Evolutionary conservation across 306 rosid genomes (phyloP).

Genomic region (Benincasa hispida): DNA sequence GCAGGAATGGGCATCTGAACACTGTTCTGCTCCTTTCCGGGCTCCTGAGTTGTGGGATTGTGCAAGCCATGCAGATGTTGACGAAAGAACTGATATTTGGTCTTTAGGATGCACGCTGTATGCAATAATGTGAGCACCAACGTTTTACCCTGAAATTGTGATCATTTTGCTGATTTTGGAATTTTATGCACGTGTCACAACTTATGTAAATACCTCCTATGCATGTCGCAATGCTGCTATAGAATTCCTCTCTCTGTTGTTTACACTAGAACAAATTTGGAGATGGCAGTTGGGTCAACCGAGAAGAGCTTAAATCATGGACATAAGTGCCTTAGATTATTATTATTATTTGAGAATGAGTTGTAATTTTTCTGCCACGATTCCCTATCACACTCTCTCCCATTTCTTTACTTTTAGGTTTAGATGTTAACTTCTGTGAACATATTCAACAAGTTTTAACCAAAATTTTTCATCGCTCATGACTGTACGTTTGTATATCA

Average conservation of each 20-base stretch:
- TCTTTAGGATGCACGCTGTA: slow-evolving; percentile 96
- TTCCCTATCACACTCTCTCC: neutral
- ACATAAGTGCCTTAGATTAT: neutral
- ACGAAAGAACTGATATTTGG: slow-evolving; percentile 96
- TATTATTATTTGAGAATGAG: neutral
- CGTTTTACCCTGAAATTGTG: neutral
- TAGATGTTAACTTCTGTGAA: neutral
- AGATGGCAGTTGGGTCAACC: neutral
- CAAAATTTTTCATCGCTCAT: neutral
- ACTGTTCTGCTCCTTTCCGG: slow-evolving; percentile 90
- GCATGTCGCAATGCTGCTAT: neutral
- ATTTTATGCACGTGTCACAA: neutral
- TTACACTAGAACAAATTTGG: neutral
- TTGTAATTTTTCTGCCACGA: neutral
- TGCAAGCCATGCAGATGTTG: slow-evolving; percentile 73
- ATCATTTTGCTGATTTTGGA: neutral
- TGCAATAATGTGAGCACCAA: slow-evolving; percentile 75
- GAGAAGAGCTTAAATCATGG: neutral
- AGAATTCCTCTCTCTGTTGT: neutral
- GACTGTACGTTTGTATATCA: slow-evolving; percentile 8
- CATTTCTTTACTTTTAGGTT: neutral
- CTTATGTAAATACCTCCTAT: neutral
- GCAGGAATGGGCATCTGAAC: slow-evolving; percentile 99
- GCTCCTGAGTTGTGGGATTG: slow-evolving; percentile 99
- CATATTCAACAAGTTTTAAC: neutral